phyloP scores from a whole-genome alignment of 306 rosid genomes.

The Carpinus viminea region DNA sequence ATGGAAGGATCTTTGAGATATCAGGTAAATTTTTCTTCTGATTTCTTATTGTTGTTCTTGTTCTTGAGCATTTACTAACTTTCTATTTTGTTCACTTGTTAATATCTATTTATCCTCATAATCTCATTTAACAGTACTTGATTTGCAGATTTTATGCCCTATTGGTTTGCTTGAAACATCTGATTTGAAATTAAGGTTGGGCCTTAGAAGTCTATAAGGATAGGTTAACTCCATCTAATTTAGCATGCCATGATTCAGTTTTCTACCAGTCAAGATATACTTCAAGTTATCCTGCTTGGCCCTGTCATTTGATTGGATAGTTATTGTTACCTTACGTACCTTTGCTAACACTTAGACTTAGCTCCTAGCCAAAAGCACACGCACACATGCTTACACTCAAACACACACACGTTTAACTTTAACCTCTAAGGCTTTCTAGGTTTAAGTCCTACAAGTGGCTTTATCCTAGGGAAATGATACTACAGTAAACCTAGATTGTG shows the following conservation, averaged over 20 bases:
- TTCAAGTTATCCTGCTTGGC: background rate
- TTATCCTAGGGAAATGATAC: background rate
- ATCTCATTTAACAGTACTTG: background rate
- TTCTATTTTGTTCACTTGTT: background rate
- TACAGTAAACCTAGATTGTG: background rate
- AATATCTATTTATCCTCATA: background rate
- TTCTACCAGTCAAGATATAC: background rate
- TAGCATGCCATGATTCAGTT: background rate
- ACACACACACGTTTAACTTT: background rate
- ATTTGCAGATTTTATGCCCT: background rate
- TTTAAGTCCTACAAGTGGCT: background rate
- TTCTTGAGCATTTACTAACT: background rate
- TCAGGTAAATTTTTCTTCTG: conserved; percentile 23
- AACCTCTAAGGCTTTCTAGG: background rate
- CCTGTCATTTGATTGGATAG: background rate
- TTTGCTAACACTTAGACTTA: background rate
- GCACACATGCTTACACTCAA: background rate
- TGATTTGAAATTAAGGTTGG: background rate
- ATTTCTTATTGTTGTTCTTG: background rate
- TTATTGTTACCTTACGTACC: background rate
- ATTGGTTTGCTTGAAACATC: background rate
- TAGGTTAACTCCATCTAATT: background rate
- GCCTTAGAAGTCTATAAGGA: background rate
- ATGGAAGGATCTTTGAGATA: background rate
- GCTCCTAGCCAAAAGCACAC: background rate